Conservation (phyloP, 306 rosid genomes). For the Oemleria cerasiformis region DNA sequence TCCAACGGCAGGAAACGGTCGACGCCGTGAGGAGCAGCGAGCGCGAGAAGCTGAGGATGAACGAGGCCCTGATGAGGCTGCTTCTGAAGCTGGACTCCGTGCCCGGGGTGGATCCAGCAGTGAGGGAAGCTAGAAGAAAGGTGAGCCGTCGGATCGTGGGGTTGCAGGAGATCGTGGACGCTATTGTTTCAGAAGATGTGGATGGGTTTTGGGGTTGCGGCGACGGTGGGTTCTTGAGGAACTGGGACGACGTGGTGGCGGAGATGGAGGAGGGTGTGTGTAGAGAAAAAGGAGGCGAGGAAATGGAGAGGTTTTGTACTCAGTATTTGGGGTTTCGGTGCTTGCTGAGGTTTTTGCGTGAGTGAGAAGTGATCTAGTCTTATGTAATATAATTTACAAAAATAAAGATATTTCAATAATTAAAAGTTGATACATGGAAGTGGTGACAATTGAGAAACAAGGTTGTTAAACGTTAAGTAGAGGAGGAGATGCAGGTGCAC, state of each 20-base stretch:
- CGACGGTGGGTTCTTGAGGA: slow-evolving; percentile 22
- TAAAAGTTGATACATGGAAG: too few species aligned
- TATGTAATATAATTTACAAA: too few species aligned
- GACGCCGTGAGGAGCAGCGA: slow-evolving; percentile 70
- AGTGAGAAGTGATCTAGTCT: slow-evolving; percentile 43
- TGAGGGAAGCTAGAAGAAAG: slow-evolving; percentile 78
- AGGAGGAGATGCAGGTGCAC: slow-evolving; percentile 57
- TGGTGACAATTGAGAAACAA: not conserved
- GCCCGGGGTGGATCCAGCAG: slow-evolving; percentile 73
- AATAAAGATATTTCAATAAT: not conserved
- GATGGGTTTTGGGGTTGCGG: slow-evolving; percentile 28
- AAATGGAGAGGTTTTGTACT: slow-evolving; percentile 65
- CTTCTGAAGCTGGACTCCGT: slow-evolving; percentile 77
- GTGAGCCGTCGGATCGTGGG: slow-evolving; percentile 87
- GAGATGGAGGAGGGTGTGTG: slow-evolving; percentile 83
- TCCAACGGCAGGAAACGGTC: slow-evolving; percentile 93
- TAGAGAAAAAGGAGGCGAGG: slow-evolving; percentile 74
- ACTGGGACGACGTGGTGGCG: slow-evolving; percentile 68
- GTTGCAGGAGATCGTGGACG: slow-evolving; percentile 81
- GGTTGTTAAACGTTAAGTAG: not conserved
- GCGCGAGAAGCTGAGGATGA: slow-evolving; percentile 62
- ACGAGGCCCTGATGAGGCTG: slow-evolving; percentile 76
- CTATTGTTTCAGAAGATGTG: slow-evolving; percentile 42
- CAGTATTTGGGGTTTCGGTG: slow-evolving; percentile 79
- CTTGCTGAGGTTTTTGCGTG: slow-evolving; percentile 73